These are phyloP conservation scores for Candida sithepensis DNA, from an alignment of 805 yeast species.

Conservation along the genomic window DNA sequence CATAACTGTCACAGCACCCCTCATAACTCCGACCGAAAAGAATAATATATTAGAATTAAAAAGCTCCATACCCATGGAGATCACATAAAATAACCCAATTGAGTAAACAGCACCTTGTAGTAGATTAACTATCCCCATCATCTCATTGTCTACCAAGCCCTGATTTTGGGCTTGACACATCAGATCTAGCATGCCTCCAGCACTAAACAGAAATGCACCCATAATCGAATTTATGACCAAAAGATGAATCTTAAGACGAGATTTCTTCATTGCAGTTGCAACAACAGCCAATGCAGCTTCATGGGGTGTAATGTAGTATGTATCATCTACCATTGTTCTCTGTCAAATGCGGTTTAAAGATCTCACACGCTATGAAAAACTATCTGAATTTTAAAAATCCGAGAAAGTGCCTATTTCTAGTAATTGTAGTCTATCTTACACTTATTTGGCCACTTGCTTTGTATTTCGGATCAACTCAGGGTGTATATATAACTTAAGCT, in stretches of 20 bases:
- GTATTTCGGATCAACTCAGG: not conserved
- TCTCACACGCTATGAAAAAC: not conserved
- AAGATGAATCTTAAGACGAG: conserved; percentile 59
- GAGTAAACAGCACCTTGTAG: conserved; percentile 64
- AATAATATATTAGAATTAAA: conserved; percentile 73
- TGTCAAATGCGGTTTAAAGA: not conserved
- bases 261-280: conserved; percentile 81
- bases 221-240: conserved; percentile 60
- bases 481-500: too few species aligned
- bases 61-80: conserved; percentile 69
- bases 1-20: conserved; percentile 65
- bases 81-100: conserved; percentile 72
- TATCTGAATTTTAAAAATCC: not conserved
- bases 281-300: conserved; percentile 83
- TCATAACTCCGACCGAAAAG: conserved; percentile 61
- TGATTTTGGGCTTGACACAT: conserved; percentile 52
- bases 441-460: not conserved
- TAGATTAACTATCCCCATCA: conserved; percentile 52
- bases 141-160: conserved; percentile 31
- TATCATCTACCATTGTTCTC: conserved; percentile 35
- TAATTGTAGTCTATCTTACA: not conserved
- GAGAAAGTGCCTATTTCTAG: not conserved
- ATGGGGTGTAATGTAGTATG: conserved; percentile 65
- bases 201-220: conserved; percentile 66
- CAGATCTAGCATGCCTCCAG: conserved; percentile 71